Conservation (phyloP, 345 rosid species). For the Aurinia saxatilis region DNA sequence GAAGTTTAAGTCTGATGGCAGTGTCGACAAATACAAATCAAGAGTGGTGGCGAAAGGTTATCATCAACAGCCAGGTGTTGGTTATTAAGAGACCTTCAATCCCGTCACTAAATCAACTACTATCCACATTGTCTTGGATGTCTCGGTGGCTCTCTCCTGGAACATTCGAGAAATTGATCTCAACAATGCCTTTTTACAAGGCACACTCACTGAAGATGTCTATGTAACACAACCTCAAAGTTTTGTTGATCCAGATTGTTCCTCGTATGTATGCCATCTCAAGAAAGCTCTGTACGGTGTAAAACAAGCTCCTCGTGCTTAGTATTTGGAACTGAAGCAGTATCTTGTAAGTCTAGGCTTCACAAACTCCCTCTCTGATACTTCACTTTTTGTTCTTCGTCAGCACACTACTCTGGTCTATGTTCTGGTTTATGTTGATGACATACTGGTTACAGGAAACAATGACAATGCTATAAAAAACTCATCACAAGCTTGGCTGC, state of each 20-base stretch:
- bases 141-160: background rate
- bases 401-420: background rate
- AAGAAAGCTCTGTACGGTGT: background rate
- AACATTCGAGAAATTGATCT: background rate
- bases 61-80: background rate
- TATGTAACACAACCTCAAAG: background rate
- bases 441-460: background rate
- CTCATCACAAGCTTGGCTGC: background rate
- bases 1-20: background rate
- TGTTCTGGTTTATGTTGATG: conserved; percentile 10
- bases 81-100: background rate
- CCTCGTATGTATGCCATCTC: background rate
- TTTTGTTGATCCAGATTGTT: background rate
- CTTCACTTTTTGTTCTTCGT: background rate
- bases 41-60: background rate
- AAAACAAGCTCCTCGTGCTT: background rate
- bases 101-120: background rate
- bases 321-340: background rate
- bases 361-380: background rate
- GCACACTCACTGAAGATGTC: background rate
- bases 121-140: background rate
- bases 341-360: background rate
- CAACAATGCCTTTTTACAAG: background rate
- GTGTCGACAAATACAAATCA: background rate
- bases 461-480: rapidly evolving